Evolutionary conservation across 2,329 filamentous ascomycete genomes (phyloP).

Genomic region (Aspergillus spinulosporus): DNA sequence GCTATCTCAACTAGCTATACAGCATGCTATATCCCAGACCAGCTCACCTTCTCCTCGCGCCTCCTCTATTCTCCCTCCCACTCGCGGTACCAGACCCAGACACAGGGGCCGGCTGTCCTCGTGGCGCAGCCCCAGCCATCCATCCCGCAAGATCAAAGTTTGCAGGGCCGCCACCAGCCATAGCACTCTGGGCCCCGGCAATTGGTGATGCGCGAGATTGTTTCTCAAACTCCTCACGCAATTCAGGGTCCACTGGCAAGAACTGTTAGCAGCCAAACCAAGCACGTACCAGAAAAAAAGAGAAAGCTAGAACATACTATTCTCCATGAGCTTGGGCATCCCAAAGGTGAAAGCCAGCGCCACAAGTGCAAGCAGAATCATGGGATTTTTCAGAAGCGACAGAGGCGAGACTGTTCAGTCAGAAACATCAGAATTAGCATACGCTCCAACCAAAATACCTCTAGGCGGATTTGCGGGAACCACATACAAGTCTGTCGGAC

Average conservation of each 20-base stretch:
- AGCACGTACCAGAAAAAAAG: constrained; percentile 1
- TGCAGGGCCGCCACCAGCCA: constrained; percentile 59
- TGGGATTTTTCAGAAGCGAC: constrained; percentile 84
- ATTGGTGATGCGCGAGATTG: constrained; percentile 76
- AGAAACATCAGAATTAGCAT: neutral
- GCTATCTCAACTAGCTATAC: neutral
- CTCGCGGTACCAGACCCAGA: constrained; percentile 27
- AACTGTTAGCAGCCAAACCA: neutral
- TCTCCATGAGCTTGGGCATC: constrained; percentile 93
- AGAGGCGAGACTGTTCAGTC: constrained; percentile 68
- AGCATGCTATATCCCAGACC: neutral
- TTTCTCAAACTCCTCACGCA: constrained; percentile 87
- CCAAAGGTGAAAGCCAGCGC: constrained; percentile 82
- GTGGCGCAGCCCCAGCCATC: constrained; percentile 59
- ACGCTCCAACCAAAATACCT: neutral
- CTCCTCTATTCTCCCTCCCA: constrained; percentile 26
- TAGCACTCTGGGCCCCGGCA: constrained; percentile 58
- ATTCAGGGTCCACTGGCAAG: constrained; percentile 89
- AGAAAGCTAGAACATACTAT: constrained; percentile 64
- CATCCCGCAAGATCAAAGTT: constrained; percentile 69
- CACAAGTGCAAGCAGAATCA: constrained; percentile 89
- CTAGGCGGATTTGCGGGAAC: neutral
- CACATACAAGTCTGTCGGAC: constrained; percentile 73
- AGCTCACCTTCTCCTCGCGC: neutral
- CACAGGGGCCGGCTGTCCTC: constrained; percentile 11